Evolutionary conservation across 2,329 filamentous ascomycete species (phyloP).

Genomic region (Fulvia fulva): DNA sequence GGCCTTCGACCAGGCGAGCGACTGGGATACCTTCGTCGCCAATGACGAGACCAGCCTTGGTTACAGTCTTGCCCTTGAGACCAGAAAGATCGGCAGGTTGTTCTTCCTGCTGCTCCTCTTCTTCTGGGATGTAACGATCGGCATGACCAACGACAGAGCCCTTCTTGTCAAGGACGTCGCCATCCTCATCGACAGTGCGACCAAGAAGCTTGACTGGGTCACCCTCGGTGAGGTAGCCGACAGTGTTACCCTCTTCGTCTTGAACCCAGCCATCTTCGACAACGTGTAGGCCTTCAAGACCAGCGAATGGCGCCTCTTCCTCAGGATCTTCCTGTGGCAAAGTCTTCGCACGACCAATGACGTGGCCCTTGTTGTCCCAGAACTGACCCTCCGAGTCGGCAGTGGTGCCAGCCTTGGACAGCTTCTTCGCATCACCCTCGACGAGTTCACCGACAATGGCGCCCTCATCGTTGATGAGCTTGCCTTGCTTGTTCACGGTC

Average conservation of each 20-base stretch:
- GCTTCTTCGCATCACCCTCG: conserved; percentile 51
- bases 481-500: conserved; percentile 49
- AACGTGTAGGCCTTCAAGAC: conserved; percentile 48
- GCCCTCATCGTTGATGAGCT: conserved; percentile 46
- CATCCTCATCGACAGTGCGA: conserved; percentile 49
- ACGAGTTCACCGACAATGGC: conserved; percentile 47
- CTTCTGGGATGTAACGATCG: conserved; percentile 59
- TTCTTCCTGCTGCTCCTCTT: conserved; percentile 53
- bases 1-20: conserved; percentile 65
- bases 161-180: conserved; percentile 52
- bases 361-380: conserved; percentile 52
- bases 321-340: conserved; percentile 44
- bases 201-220: conserved; percentile 51
- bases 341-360: conserved; percentile 49
- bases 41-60: conserved; percentile 50
- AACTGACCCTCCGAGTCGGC: conserved; percentile 48
- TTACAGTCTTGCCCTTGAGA: conserved; percentile 46
- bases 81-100: conserved; percentile 42
- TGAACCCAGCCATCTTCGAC: conserved; percentile 49
- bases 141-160: conserved; percentile 51
- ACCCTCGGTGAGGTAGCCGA: conserved; percentile 48
- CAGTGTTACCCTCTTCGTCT: conserved; percentile 49
- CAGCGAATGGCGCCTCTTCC: conserved; percentile 49
- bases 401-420: conserved; percentile 46
- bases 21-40: conserved; percentile 49